Evolutionary conservation across 1,284 basidiomycete genomes (phyloP), one percentile per base, ranked within the genome.

Genomic region (Ceratobasidium papillatum): DNA sequence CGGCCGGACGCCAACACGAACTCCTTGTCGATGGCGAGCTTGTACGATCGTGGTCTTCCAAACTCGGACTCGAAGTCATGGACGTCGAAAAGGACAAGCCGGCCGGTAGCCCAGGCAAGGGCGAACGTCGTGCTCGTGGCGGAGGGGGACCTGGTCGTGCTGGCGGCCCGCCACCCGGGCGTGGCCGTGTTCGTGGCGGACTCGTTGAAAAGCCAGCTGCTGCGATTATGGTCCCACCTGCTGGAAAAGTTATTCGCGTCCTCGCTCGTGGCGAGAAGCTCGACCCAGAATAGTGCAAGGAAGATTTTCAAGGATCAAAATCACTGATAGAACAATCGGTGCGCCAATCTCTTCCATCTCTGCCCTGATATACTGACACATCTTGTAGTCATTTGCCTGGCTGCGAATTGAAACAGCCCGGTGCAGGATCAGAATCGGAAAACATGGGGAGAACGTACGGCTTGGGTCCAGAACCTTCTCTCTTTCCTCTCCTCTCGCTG

Each of bases 201-300:
- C 74, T 77, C 11, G 77, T 77, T 25, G 77, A 77, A 47, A 77
- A 77, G 51, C 74, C 75, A 9, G 49, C 51, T 25, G 52, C 74
- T 25, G 62, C 62, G 3, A 75, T 56, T 58, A 62, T 34, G 65
- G 71, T 64, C 58, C 72, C 74, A 0, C 76, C 75, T 12, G 77
- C 77, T 17, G 78, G 75, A 52, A 89, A 89, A 76, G 89, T 90
- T 77, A 88, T 93, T 36, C 85, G 91, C 27, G 89, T 94, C 25
- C 87, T 94, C 73, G 91, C 92, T 4, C 86, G 92, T 17, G 92
- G 92, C 45, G 92, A 94, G 84, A 93, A 93, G 82, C 83, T 94
- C 75, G 91, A 94, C 47, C 84, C 85, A 5, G 68, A 71, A 27
- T 71, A 71, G 45, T 59, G 3, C 12, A 17, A 32, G 1, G 9